Evolutionary conservation across 2,329 filamentous ascomycete genomes (phyloP), one percentile per base, ranked within the genome.

Genomic region (Pseudohalonectria lignicola): DNA sequence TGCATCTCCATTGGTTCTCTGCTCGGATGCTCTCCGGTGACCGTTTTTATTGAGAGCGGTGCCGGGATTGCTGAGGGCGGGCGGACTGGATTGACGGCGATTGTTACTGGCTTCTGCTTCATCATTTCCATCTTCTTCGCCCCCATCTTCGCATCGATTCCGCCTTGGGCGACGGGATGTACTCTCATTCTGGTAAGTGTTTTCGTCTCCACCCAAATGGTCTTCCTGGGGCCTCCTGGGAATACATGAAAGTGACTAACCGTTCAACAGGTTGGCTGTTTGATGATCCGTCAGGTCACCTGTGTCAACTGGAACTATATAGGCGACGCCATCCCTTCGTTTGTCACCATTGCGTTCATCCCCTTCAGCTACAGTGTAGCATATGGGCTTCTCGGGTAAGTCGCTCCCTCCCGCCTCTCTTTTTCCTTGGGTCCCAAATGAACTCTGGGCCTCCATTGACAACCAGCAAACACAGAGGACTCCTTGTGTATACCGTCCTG

Each of bases 291-390:
- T 8, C 79, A 84, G 50, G 79, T 84, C 38, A 77, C 74, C 16
- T 74, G 79, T 38, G 78, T 86, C 60, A 86, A 86, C 59, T 86
- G 82, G 82, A 63, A 67, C 16, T 86, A 85, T 47, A 76, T 85
- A 37, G 82, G 82, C 36, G 82, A 87, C 44, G 78, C 82, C 0
- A 64, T 86, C 3, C 82, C 82, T 0, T 84, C 82, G 0, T 86
- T 86, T 56, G 66, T 86, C 23, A 84, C 82, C 4, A 75, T 86
- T 47, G 74, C 75, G 2, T 74, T 84, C 39, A 86, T 87, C 62
- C 82, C 82, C 0, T 84, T 86, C 53, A 85, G 76, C 45, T 87
- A 86, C 66, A 83, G 78, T 37, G 82, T 85, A 34, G 81, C 82
- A 7, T 86, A 86, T 45, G 82, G 82, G 15, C 70, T 87, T 20